phyloP scores from a whole-genome alignment of 176 grass and related monocot genomes.

The Oryza coarctata region DNA sequence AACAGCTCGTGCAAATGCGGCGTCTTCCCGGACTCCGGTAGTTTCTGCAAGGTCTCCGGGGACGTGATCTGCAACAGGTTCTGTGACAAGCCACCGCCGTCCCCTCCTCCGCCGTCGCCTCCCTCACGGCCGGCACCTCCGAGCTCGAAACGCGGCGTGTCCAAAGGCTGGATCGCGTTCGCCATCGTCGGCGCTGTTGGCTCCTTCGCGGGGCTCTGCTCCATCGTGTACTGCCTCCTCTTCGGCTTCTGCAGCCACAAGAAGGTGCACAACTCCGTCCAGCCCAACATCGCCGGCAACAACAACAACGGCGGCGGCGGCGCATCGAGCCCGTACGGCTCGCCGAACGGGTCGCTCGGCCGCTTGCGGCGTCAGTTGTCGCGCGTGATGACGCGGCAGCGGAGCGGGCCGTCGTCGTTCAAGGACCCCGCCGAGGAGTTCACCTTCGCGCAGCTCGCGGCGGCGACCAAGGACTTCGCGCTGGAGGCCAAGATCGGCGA shows the following conservation, averaged over 20 bases:
- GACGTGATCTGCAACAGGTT: slow-evolving; percentile 47
- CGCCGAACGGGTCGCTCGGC: slow-evolving; percentile 44
- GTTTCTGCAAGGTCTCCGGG: slow-evolving; percentile 33
- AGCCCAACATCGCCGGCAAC: slow-evolving; percentile 39
- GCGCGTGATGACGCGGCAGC: slow-evolving; percentile 76
- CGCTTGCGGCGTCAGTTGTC: slow-evolving; percentile 75
- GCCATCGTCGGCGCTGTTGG: slow-evolving; percentile 67
- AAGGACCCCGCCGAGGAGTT: slow-evolving; percentile 76
- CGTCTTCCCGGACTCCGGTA: slow-evolving; percentile 23
- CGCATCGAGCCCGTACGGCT: slow-evolving; percentile 41
- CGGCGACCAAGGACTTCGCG: slow-evolving; percentile 67
- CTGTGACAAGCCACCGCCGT: neutral
- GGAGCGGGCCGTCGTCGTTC: slow-evolving; percentile 90
- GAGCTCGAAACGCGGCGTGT: neutral
- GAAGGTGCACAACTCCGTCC: slow-evolving; percentile 88
- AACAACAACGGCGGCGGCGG: neutral
- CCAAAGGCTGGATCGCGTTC: slow-evolving; percentile 58
- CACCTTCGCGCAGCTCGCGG: slow-evolving; percentile 55
- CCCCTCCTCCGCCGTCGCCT: neutral
- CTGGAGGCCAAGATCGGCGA: slow-evolving; percentile 64
- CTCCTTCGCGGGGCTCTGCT: slow-evolving; percentile 51
- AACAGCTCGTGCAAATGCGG: slow-evolving; percentile 38
- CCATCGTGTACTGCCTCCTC: slow-evolving; percentile 59
- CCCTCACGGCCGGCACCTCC: neutral
- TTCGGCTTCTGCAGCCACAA: slow-evolving; percentile 69